Evolutionary conservation across 352 stramenopile genomes (phyloP).

Genomic region (Phytophthora sp.): DNA sequence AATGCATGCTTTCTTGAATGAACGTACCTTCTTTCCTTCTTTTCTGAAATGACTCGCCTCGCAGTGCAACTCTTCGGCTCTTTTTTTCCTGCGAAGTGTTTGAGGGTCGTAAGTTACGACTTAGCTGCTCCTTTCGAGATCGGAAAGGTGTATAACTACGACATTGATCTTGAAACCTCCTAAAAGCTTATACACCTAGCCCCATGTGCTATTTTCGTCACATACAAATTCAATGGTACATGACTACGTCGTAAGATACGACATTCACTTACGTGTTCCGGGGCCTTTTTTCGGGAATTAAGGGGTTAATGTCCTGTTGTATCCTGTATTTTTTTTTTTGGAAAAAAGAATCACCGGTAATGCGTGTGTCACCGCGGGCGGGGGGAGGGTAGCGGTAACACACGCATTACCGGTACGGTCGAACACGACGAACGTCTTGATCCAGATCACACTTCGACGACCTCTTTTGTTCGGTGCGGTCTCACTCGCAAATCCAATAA

Average conservation of each 20-base stretch:
- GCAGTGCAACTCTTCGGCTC: neutral
- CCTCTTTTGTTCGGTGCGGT: too few species aligned
- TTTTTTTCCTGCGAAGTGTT: neutral
- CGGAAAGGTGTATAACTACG: neutral
- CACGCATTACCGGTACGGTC: too few species aligned
- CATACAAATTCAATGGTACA: constrained; percentile 5
- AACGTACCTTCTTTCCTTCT: neutral
- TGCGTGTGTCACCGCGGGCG: too few species aligned
- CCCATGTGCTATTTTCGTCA: neutral
- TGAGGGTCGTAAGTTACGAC: neutral
- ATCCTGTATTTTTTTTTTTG: too few species aligned
- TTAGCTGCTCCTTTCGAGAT: too few species aligned
- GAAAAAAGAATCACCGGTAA: too few species aligned
- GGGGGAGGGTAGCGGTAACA: too few species aligned
- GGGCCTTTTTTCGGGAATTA: neutral
- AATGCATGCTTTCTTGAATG: constrained; percentile 1
- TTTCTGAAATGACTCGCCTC: neutral
- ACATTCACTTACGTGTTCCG: neutral
- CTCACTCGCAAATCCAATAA: too few species aligned
- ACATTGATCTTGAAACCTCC: neutral
- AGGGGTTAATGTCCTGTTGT: too few species aligned
- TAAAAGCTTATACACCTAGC: neutral
- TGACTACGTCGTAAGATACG: neutral
- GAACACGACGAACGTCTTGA: too few species aligned
- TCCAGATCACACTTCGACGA: too few species aligned